Percentiles rank a stretch among this genome's conserved stretches.
Conservation (phyloP, 2,329 filamentous ascomycete species). For the Furcasterigmium sp. region DNA sequence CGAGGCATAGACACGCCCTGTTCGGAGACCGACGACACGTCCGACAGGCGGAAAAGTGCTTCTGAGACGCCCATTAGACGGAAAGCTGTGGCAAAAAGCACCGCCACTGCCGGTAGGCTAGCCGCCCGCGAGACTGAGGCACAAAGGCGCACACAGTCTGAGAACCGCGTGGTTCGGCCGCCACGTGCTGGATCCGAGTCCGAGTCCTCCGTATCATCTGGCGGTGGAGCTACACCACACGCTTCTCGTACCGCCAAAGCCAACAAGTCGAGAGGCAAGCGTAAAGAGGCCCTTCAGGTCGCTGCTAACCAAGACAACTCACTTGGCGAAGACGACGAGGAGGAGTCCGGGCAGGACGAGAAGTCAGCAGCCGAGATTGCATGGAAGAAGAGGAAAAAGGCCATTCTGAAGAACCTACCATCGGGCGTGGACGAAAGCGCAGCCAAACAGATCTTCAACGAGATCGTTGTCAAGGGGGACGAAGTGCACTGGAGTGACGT, state of each 20-base stretch:
- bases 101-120: no score
- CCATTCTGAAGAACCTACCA: conserved; percentile 72
- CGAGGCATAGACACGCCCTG: not conserved
- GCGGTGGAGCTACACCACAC: no score
- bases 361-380: conserved; percentile 34
- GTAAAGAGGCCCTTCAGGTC: conserved; percentile 16
- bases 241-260: no score
- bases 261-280: conserved; percentile 16
- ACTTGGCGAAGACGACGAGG: conserved; percentile 40
- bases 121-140: no score
- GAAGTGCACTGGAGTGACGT: conserved; percentile 94
- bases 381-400: conserved; percentile 58
- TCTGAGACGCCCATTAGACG: conserved; percentile 4
- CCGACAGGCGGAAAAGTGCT: conserved; percentile 3
- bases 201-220: no score
- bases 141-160: no score
- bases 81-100: conserved; percentile 5
- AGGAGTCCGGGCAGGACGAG: conserved; percentile 29
- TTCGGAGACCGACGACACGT: conserved; percentile 5
- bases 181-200: no score
- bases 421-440: conserved; percentile 75
- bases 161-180: no score
- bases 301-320: conserved; percentile 19
- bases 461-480: conserved; percentile 91
- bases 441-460: conserved; percentile 89